These are phyloP conservation scores for Fusarium cicatricum DNA, from an alignment of 2,329 filamentous ascomycete species.

Conservation along the genomic window DNA sequence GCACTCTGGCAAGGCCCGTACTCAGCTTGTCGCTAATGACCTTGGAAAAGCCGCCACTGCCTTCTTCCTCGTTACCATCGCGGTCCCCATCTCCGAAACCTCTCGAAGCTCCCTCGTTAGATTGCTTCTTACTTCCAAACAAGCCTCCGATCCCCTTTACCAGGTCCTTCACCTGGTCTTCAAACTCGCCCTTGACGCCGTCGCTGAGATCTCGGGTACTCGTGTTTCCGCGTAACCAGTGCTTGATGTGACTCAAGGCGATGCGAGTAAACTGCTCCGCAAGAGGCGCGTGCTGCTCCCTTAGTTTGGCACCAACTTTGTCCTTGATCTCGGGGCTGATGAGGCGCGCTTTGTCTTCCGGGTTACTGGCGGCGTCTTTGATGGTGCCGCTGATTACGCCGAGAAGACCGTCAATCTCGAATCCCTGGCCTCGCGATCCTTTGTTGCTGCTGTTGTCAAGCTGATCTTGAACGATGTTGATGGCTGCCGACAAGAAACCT, in stretches of 20 bases:
- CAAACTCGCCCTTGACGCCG: constrained; percentile 54
- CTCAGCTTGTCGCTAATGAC: constrained; percentile 58
- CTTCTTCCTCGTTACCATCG: constrained; percentile 38
- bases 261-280: constrained; percentile 57
- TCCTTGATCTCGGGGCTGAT: constrained; percentile 59
- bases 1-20: constrained; percentile 53
- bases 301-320: constrained; percentile 50
- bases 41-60: constrained; percentile 52
- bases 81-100: constrained; percentile 43
- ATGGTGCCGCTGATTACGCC: constrained; percentile 53
- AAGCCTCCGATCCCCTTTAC: constrained; percentile 54
- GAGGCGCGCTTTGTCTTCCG: constrained; percentile 55
- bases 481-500: constrained; percentile 53
- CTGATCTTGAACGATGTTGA: constrained; percentile 53
- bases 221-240: constrained; percentile 54
- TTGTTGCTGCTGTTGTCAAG: constrained; percentile 44
- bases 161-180: constrained; percentile 54
- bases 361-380: constrained; percentile 55
- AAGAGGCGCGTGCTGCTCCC: constrained; percentile 53
- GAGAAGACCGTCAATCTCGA: constrained; percentile 54
- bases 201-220: constrained; percentile 53
- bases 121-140: constrained; percentile 50
- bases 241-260: constrained; percentile 57
- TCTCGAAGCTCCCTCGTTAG: constrained; percentile 44
- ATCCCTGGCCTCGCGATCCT: constrained; percentile 42